Conservation (phyloP, 306 rosid species). For the Trifolium repens region DNA sequence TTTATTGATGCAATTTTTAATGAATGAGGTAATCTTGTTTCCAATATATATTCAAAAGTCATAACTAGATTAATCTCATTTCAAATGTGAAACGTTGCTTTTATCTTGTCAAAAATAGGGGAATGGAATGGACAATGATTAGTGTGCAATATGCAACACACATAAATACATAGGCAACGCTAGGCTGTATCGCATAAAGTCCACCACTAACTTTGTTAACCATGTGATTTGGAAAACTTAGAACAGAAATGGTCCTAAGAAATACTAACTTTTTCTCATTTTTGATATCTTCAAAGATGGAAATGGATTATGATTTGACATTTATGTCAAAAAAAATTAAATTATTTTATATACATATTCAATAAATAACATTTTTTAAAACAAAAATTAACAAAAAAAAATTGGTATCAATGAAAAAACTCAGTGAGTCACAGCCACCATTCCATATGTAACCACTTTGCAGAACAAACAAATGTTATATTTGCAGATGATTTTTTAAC, state of each 20-base stretch:
- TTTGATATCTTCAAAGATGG: not conserved
- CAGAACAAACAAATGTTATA: constrained; percentile 29
- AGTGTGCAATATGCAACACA: not conserved
- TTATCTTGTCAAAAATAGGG: not conserved
- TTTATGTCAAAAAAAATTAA: not conserved
- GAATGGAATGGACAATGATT: not conserved
- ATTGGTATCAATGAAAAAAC: not conserved
- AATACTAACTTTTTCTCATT: not conserved
- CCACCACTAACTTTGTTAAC: not conserved
- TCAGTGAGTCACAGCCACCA: too few species aligned
- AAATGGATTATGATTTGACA: not conserved
- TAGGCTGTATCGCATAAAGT: constrained; percentile 8
- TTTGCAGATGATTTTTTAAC: constrained; percentile 36
- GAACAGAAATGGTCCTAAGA: not conserved
- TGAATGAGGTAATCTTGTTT: too few species aligned
- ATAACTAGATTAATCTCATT: not conserved
- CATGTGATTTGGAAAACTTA: not conserved
- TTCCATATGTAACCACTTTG: not conserved
- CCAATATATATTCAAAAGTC: too few species aligned
- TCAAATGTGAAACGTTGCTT: constrained; percentile 1
- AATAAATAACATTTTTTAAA: not conserved
- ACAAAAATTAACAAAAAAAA: not conserved
- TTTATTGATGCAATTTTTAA: too few species aligned
- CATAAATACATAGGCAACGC: not conserved
- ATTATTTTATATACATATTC: not conserved